Base-by-base conservation (phyloP, 2,329 filamentous ascomycete species). In the Gaeumannomyces tritici region DNA sequence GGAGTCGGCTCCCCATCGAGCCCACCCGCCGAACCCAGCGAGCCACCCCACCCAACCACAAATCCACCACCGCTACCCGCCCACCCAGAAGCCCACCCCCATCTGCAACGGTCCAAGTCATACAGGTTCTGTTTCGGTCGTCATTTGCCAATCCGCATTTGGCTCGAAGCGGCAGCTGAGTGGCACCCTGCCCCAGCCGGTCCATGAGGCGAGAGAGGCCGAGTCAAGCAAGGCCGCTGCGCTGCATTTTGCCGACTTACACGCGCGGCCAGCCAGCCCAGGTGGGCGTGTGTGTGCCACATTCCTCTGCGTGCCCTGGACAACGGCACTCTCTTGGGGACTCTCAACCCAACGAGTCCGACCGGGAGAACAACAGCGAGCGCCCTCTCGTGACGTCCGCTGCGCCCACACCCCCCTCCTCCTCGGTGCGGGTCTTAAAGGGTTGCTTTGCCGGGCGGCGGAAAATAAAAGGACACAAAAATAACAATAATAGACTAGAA, bases 161-260 rank as follows among this genome's bases (percentile, higher is more conserved):
- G 33, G 33, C 59, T 31, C 42, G 24, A 31, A 28, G 33, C 42
- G 24, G 24, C 27, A 21, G 42, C 42, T 42, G 47, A 54, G 33
- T 51, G 35, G 35, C 27, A 13, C 59, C 59, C n/a, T 29, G 31
- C 42, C 28, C 12, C 26, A 60, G 47, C 55, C 59, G 59, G 59
- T 51, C 59, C 42, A 42, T 28, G 27, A 60, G 42, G 57, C 31
- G 57, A 59, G 31, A 47, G 18, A n/a, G n/a, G n/a, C 35, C 59
- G 47, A 60, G 59, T 42, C 47, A 42, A 42, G 35, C 47, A 42
- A 42, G 35, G 35, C 59, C 47, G 59, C 59, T 29, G 28, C 26
- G n/a, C 27, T 29, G 27, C 59, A 60, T 60, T 60, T 60, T 60
- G 59, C 35, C 59, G 59, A 60, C 59, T 55, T 60, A 60, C 42